Conservation (phyloP, 2,329 filamentous ascomycete species). For the Colletotrichum noveboracense region DNA sequence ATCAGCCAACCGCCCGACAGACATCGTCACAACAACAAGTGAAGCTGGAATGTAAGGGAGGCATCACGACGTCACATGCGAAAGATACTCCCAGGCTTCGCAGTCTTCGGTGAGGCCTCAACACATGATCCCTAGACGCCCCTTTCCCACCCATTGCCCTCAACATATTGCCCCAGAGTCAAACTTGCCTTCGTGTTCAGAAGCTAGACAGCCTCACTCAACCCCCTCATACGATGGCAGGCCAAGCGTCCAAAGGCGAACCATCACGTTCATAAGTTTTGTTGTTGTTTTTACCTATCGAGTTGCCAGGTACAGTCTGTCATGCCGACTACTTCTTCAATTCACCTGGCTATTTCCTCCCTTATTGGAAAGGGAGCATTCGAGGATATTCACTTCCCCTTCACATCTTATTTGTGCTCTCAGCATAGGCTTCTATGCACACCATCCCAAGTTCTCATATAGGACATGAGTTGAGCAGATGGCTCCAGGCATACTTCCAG, state of each 20-base stretch:
- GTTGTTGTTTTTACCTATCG: neutral
- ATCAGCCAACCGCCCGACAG: neutral
- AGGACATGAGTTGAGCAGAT: neutral
- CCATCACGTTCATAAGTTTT: neutral
- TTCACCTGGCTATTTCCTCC: neutral
- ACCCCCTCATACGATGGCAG: neutral
- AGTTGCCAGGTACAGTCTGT: neutral
- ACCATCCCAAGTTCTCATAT: fast-evolving
- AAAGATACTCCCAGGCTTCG: neutral
- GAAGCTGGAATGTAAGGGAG: neutral
- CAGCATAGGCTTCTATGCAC: neutral
- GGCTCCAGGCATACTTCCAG: neutral
- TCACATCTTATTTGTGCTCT: fast-evolving
- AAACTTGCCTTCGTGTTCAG: neutral
- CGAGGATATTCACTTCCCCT: fast-evolving
- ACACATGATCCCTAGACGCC: neutral
- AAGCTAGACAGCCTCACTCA: neutral
- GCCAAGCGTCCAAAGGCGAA: neutral
- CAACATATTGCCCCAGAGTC: neutral
- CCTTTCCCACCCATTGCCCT: neutral
- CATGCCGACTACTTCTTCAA: neutral
- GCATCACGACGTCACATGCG: neutral
- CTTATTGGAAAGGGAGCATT: neutral
- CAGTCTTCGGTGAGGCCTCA: neutral
- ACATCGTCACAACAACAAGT: neutral